Percentiles rank a stretch among this genome's conserved stretches.
phyloP scores from a whole-genome alignment of 2,329 filamentous ascomycete species.

The Paecilomyces sp. region DNA sequence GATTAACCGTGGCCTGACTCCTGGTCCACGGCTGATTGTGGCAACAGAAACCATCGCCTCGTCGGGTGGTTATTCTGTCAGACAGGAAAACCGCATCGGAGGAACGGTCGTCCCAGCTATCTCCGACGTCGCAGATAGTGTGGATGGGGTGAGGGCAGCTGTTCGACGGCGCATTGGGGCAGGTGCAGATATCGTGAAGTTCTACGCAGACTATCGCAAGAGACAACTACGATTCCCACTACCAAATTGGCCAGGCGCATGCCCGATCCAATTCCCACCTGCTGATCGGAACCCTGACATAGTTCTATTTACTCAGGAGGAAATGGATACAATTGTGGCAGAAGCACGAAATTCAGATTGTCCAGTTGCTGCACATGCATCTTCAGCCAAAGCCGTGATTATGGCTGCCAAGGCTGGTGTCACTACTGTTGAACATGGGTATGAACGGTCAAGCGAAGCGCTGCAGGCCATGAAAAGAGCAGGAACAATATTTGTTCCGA shows the following conservation, averaged over 20 bases:
- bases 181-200: conserved; percentile 4
- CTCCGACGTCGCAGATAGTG: conserved; percentile 2
- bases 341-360: conserved; percentile 37
- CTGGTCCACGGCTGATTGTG: not conserved
- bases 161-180: conserved; percentile 2
- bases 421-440: conserved; percentile 43
- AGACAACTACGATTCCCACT: conserved; percentile 2
- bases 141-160: not conserved
- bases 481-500: conserved; percentile 47
- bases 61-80: not conserved
- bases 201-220: conserved; percentile 3
- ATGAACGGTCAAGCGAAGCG: conserved; percentile 31
- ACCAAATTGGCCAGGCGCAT: conserved; percentile 12
- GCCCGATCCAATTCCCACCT: conserved; percentile 29
- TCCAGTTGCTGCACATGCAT: conserved; percentile 40
- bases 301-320: conserved; percentile 42
- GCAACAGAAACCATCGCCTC: not conserved
- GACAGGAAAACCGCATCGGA: not conserved
- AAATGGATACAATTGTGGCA: conserved; percentile 45
- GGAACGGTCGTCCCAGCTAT: not conserved
- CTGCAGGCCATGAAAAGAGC: conserved; percentile 39
- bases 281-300: conserved; percentile 35
- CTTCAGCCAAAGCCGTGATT: conserved; percentile 35
- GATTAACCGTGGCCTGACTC: not conserved
- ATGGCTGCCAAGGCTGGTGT: conserved; percentile 44